phyloP scores from a whole-genome alignment of 192 early-diverging fungal genomes.

The Entomortierella parvispora region DNA sequence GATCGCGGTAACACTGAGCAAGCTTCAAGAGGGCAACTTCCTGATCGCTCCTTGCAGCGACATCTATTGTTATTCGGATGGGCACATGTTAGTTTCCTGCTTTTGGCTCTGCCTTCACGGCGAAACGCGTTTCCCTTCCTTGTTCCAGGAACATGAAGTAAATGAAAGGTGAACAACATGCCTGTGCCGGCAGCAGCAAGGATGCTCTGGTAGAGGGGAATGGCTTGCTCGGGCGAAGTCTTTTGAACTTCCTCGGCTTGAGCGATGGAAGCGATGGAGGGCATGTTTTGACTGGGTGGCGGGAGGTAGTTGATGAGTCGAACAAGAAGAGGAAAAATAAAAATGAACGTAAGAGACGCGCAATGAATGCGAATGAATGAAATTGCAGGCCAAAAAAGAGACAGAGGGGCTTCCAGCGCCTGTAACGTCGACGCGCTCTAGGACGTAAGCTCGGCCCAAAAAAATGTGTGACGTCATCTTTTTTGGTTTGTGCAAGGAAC shows the following conservation, averaged over 20 bases:
- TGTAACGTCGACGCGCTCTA: no score
- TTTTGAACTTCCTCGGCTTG: conserved; percentile 69
- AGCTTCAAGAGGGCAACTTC: conserved; percentile 79
- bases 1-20: conserved; percentile 76
- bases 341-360: neutral
- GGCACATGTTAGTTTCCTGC: neutral
- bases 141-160: neutral
- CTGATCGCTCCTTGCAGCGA: conserved; percentile 59
- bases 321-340: neutral
- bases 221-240: conserved; percentile 69
- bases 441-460: no score
- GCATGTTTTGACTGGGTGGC: conserved; percentile 16
- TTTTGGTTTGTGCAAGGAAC: no score
- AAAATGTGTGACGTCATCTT: no score
- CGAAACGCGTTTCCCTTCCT: neutral
- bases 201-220: conserved; percentile 69
- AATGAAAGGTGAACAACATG: conserved; percentile 18
- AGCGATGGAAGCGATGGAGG: conserved; percentile 47
- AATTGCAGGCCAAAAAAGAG: no score
- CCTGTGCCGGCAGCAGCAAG: conserved; percentile 52
- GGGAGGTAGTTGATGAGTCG: neutral
- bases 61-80: conserved; percentile 2
- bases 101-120: neutral
- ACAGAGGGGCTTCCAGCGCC: no score
- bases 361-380: neutral